These are phyloP conservation scores for Iris macrosiphon DNA, from an alignment of 106 monocot genomes.

Conservation along the genomic window DNA sequence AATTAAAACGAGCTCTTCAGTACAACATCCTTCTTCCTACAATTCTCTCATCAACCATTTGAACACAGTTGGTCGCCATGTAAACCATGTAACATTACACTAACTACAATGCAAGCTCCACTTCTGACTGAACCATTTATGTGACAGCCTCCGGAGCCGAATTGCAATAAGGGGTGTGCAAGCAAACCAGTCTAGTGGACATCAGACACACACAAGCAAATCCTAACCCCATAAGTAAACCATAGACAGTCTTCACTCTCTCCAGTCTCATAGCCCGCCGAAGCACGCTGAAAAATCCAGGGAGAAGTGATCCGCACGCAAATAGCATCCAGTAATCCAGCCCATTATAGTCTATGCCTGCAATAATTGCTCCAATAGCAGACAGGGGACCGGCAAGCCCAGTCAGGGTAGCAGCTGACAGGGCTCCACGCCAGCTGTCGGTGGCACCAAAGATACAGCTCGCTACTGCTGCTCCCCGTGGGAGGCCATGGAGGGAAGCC, in stretches of 20 bases:
- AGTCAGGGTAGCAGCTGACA: conserved; percentile 70
- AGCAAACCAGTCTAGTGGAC: conserved; percentile 86
- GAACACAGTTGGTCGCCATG: no score
- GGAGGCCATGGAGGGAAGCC: conserved; percentile 86
- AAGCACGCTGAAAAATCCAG: conserved; percentile 59
- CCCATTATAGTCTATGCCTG: conserved; percentile 77
- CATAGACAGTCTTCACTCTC: conserved; percentile 46
- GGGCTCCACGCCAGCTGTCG: conserved; percentile 77
- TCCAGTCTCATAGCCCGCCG: conserved; percentile 54
- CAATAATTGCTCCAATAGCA: conserved; percentile 85
- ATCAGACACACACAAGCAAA: conserved; percentile 74
- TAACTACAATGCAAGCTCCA: background rate
- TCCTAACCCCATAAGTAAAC: conserved; percentile 64
- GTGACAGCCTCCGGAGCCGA: conserved; percentile 97
- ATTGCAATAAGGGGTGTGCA: conserved; percentile 97
- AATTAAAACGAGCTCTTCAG: no score
- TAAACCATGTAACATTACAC: no score
- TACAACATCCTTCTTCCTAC: no score
- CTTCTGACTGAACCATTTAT: conserved; percentile 20
- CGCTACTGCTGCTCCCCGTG: conserved; percentile 92
- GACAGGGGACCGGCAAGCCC: conserved; percentile 76
- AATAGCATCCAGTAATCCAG: conserved; percentile 93
- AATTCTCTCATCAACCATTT: no score
- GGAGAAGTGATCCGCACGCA: conserved; percentile 75
- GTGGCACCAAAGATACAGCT: conserved; percentile 92